phyloP scores from a whole-genome alignment of 2,329 filamentous ascomycete genomes.

The Colletotrichum lindemuthianum region DNA sequence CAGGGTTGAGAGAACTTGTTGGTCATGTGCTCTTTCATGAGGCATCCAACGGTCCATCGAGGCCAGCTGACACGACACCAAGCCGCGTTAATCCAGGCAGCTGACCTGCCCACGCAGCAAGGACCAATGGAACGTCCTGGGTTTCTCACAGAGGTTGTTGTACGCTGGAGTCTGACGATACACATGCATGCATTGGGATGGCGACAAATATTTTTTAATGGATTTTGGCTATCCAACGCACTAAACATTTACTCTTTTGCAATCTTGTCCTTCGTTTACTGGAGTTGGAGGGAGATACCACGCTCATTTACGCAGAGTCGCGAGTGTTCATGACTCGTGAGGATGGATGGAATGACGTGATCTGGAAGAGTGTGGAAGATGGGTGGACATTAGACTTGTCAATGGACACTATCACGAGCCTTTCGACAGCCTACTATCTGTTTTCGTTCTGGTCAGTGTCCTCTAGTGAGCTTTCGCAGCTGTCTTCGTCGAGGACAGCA shows the following conservation, averaged over 20 bases:
- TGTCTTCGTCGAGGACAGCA: too few species aligned
- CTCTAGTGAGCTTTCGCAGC: too few species aligned
- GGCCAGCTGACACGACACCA: not conserved
- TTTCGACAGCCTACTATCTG: not conserved
- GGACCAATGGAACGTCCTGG: slow-evolving; percentile 32
- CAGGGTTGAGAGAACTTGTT: not conserved
- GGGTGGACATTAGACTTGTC: not conserved
- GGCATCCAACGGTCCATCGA: slow-evolving; percentile 5
- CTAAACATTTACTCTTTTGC: slow-evolving; percentile 6
- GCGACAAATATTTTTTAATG: slow-evolving; percentile 20
- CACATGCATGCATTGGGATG: slow-evolving; percentile 37
- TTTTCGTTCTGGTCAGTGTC: too few species aligned
- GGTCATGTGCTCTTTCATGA: slow-evolving; percentile 7
- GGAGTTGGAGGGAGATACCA: slow-evolving; percentile 27
- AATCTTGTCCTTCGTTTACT: slow-evolving; percentile 16
- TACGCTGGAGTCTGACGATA: slow-evolving; percentile 37
- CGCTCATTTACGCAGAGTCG: slow-evolving; percentile 11
- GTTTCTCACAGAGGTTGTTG: slow-evolving; percentile 33
- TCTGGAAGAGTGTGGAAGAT: not conserved
- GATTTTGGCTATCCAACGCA: slow-evolving; percentile 10
- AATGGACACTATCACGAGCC: not conserved
- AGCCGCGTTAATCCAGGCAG: not conserved
- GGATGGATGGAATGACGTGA: not conserved
- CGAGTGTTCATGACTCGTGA: not conserved
- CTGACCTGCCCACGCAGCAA: slow-evolving; percentile 7